Percentiles rank a stretch among this genome's conserved stretches.
Conservation (phyloP, 768 basidiomycete genomes). For the Mycena galericulata region DNA sequence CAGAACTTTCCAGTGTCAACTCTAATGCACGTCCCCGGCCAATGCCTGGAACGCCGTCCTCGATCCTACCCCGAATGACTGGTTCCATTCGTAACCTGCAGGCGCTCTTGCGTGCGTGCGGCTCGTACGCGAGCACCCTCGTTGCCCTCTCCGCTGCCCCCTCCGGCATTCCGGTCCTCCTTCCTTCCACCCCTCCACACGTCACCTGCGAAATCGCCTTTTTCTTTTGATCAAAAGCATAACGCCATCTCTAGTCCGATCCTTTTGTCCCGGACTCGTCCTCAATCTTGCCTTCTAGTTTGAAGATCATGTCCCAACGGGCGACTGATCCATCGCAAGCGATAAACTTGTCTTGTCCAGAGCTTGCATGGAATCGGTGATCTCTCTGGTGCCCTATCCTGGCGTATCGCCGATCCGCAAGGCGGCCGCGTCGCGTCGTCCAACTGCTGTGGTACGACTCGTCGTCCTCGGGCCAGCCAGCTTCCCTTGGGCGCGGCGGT, state of each 20-base stretch:
- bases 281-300: slow-evolving; percentile 18
- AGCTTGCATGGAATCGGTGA: slow-evolving; percentile 31
- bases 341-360: slow-evolving; percentile 27
- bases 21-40: slow-evolving; percentile 15
- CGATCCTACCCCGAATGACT: slow-evolving; percentile 18
- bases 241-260: slow-evolving; percentile 20
- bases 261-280: slow-evolving; percentile 6
- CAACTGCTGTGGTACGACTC: slow-evolving; percentile 24
- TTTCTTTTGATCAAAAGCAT: slow-evolving; percentile 22
- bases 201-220: no score
- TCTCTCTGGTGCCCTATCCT: slow-evolving; percentile 15
- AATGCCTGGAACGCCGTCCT: slow-evolving; percentile 24
- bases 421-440: slow-evolving; percentile 5
- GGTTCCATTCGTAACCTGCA: not conserved
- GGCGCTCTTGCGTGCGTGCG: not conserved
- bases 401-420: slow-evolving; percentile 29
- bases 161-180: slow-evolving; percentile 9
- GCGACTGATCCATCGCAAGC: slow-evolving; percentile 10
- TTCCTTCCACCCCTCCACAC: not conserved
- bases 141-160: slow-evolving; percentile 5
- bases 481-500: slow-evolving; percentile 21
- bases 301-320: slow-evolving; percentile 26
- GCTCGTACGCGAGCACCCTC: not conserved
- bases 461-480: slow-evolving; percentile 13
- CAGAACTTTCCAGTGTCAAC: slow-evolving; percentile 26